Conservation (phyloP, 345 rosid genomes). For the Firmiana major region DNA sequence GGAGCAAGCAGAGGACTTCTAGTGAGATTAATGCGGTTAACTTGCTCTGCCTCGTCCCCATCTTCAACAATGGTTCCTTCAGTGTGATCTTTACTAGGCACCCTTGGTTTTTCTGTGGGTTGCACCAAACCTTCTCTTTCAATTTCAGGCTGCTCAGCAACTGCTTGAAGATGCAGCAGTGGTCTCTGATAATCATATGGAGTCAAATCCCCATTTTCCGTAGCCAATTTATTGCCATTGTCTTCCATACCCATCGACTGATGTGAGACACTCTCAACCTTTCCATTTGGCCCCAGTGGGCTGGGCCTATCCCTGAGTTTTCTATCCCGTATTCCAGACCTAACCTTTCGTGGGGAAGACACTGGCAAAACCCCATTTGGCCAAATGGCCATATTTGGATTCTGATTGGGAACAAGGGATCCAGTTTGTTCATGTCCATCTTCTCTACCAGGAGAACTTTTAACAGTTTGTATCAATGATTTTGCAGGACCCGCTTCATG, state of each 20-base stretch:
- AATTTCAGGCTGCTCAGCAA: constrained; percentile 49
- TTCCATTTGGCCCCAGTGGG: constrained; percentile 82
- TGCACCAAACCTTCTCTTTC: constrained; percentile 41
- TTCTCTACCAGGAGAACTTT: constrained; percentile 42
- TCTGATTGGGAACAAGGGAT: constrained; percentile 48
- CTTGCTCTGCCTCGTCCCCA: constrained; percentile 53
- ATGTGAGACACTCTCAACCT: constrained; percentile 54
- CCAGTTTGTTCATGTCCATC: constrained; percentile 56
- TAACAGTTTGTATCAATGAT: constrained; percentile 38
- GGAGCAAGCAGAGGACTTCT: constrained; percentile 66
- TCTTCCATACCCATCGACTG: constrained; percentile 53
- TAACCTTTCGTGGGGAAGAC: constrained; percentile 63
- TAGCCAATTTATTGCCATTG: constrained; percentile 31
- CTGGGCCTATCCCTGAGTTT: constrained; percentile 73
- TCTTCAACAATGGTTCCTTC: constrained; percentile 38
- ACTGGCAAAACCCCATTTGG: constrained; percentile 76
- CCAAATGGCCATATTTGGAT: constrained; percentile 51
- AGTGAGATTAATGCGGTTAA: constrained; percentile 33
- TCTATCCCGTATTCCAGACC: constrained; percentile 62
- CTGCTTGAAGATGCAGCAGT: constrained; percentile 39
- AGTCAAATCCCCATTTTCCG: constrained; percentile 65
- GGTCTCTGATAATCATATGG: constrained; percentile 66
- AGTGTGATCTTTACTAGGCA: constrained; percentile 38
- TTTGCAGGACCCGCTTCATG: constrained; percentile 48
- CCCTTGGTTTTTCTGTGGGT: constrained; percentile 32